phyloP scores from a whole-genome alignment of 805 yeast genomes.

The Phaffomyces thermotolerans region DNA sequence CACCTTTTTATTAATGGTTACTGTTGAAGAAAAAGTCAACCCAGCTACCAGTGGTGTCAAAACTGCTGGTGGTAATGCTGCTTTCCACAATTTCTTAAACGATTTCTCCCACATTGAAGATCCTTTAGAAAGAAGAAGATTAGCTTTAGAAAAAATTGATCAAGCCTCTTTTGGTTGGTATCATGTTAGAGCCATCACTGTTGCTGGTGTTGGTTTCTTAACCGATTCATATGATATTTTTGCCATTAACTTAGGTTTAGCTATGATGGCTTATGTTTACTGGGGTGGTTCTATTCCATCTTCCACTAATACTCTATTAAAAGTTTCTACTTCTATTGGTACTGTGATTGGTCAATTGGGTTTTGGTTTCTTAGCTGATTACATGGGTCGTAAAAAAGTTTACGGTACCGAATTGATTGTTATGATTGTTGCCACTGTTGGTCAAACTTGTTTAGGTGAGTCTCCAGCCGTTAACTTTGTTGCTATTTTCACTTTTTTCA shows the following conservation, averaged over 20 bases:
- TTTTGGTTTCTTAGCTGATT: constrained; percentile 79
- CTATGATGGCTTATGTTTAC: constrained; percentile 73
- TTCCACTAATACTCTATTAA: constrained; percentile 68
- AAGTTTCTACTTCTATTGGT: constrained; percentile 89
- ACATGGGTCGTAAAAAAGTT: constrained; percentile 76
- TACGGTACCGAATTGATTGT: constrained; percentile 83
- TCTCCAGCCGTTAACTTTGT: constrained; percentile 68
- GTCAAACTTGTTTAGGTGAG: constrained; percentile 67
- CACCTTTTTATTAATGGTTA: constrained; percentile 1
- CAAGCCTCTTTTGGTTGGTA: constrained; percentile 77
- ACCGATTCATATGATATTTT: constrained; percentile 92
- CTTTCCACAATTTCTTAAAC: constrained; percentile 75
- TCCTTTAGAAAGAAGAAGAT: constrained; percentile 80
- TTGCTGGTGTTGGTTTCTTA: constrained; percentile 91
- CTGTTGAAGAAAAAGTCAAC: constrained; percentile 17
- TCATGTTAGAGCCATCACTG: constrained; percentile 71
- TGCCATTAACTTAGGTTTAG: constrained; percentile 75
- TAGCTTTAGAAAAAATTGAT: constrained; percentile 79
- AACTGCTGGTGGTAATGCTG: constrained; percentile 74
- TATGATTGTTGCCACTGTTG: constrained; percentile 72
- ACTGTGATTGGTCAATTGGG: constrained; percentile 87
- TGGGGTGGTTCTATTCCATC: constrained; percentile 60
- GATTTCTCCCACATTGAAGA: constrained; percentile 79
- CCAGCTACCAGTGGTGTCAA: constrained; percentile 23
- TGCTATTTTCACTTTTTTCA: constrained; percentile 67